phyloP scores from a whole-genome alignment of 805 yeast genomes.

The Candida railenensis region DNA sequence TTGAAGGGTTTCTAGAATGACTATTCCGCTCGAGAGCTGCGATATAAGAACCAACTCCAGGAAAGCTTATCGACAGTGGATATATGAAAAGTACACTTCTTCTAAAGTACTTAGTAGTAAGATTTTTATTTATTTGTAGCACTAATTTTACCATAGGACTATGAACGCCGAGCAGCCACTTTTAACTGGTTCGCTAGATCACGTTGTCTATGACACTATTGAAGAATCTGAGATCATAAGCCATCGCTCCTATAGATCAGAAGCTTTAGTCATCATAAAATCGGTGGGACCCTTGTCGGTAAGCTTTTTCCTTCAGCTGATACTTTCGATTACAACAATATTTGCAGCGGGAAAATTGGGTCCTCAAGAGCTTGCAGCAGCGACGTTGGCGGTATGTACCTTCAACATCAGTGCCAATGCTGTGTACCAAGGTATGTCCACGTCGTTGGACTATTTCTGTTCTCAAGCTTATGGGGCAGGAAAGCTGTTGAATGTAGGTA shows the following conservation, averaged over 20 bases:
- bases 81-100: too few species aligned
- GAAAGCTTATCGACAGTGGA: too few species aligned
- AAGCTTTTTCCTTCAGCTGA: slow-evolving; percentile 68
- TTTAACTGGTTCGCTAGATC: slow-evolving; percentile 19
- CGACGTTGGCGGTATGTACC: slow-evolving; percentile 77
- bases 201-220: slow-evolving; percentile 18
- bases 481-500: slow-evolving; percentile 62
- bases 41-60: too few species aligned
- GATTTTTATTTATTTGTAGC: background rate
- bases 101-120: too few species aligned
- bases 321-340: slow-evolving; percentile 71
- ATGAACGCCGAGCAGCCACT: slow-evolving; percentile 28
- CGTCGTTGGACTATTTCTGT: slow-evolving; percentile 76
- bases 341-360: slow-evolving; percentile 80
- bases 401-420: slow-evolving; percentile 74
- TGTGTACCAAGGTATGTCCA: slow-evolving; percentile 75
- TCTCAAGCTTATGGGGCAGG: slow-evolving; percentile 85
- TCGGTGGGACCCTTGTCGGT: slow-evolving; percentile 61
- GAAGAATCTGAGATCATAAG: background rate
- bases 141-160: too few species aligned
- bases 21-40: background rate
- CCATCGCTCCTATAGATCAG: slow-evolving; percentile 7
- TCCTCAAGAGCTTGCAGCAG: slow-evolving; percentile 75
- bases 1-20: background rate
- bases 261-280: slow-evolving; percentile 19